These are phyloP conservation scores for Trametes polyzona DNA, from an alignment of 1,284 basidiomycete genomes.

Conservation along the genomic window DNA sequence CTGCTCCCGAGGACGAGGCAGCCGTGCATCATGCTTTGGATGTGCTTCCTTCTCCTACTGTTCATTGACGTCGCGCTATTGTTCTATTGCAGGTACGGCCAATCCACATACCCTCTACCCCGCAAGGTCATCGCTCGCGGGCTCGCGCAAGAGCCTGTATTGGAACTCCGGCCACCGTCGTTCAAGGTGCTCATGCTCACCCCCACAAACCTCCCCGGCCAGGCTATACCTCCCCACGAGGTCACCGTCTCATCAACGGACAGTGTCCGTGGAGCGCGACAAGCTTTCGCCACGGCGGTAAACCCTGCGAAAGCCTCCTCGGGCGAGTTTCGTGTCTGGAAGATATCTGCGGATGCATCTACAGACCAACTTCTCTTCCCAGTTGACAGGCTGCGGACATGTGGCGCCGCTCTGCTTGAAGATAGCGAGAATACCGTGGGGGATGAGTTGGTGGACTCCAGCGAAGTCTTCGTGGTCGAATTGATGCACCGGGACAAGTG, in stretches of 20 bases:
- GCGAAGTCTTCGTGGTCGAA: conserved; percentile 71
- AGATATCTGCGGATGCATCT: conserved; percentile 38
- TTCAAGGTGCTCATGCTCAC: conserved; percentile 62
- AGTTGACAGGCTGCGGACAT: conserved; percentile 39
- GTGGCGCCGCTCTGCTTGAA: conserved; percentile 44
- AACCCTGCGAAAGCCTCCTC: conserved; percentile 31
- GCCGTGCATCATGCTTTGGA: conserved; percentile 5
- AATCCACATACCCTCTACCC: conserved; percentile 55
- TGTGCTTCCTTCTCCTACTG: not conserved
- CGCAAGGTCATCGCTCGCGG: conserved; percentile 71
- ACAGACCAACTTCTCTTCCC: conserved; percentile 25
- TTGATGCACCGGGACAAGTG: conserved; percentile 51
- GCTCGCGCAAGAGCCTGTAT: conserved; percentile 50
- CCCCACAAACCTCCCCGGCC: conserved; percentile 13
- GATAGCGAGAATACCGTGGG: conserved; percentile 51
- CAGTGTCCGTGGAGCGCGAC: conserved; percentile 34
- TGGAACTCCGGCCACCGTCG: conserved; percentile 82
- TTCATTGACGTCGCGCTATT: conserved; percentile 3
- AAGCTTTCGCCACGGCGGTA: conserved; percentile 24
- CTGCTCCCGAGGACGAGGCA: too few species aligned
- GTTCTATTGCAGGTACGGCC: conserved; percentile 66
- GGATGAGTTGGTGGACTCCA: conserved; percentile 59
- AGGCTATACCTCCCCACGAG: conserved; percentile 20
- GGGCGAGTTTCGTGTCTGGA: conserved; percentile 63
- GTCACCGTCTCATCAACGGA: conserved; percentile 55